phyloP scores from a whole-genome alignment of 768 basidiomycete species.

The Pleurotus tuoliensis region DNA sequence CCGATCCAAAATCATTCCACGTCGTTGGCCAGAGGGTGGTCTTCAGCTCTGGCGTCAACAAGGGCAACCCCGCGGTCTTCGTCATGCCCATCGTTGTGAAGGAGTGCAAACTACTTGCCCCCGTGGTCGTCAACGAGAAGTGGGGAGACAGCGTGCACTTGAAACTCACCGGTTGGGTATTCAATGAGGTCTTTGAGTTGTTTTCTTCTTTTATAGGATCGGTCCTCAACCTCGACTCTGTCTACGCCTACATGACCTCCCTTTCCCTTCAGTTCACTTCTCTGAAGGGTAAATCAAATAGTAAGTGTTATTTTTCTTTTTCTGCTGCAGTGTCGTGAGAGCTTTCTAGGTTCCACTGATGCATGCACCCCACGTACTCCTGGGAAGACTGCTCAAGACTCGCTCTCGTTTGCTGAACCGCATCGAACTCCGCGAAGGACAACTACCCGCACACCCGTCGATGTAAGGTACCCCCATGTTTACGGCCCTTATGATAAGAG shows the following conservation, averaged over 20 bases:
- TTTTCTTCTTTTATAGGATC: not conserved
- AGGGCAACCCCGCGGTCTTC: not conserved
- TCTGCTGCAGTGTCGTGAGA: too few relatives aligned
- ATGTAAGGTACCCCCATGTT: not conserved
- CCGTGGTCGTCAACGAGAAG: not conserved
- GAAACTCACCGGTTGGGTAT: not conserved
- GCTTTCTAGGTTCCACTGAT: too few relatives aligned
- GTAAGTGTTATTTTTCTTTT: too few relatives aligned
- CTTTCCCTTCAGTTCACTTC: not conserved
- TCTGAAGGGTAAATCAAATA: not conserved
- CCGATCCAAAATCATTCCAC: not conserved
- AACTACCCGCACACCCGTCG: too few relatives aligned
- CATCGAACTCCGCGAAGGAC: too few relatives aligned
- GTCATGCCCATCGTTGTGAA: not conserved
- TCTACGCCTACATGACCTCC: not conserved
- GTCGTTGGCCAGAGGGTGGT: not conserved
- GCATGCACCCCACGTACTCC: not conserved
- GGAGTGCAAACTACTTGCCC: not conserved
- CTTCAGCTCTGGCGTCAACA: not conserved
- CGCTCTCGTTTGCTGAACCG: not conserved
- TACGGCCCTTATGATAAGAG: not conserved
- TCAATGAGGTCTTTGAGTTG: not conserved
- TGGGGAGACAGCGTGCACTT: not conserved
- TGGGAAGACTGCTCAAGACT: not conserved
- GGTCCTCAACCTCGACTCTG: not conserved